Percentiles rank a stretch among this genome's conserved stretches.
phyloP scores from a whole-genome alignment of 768 basidiomycete species.

The Boletus reticuloceps region DNA sequence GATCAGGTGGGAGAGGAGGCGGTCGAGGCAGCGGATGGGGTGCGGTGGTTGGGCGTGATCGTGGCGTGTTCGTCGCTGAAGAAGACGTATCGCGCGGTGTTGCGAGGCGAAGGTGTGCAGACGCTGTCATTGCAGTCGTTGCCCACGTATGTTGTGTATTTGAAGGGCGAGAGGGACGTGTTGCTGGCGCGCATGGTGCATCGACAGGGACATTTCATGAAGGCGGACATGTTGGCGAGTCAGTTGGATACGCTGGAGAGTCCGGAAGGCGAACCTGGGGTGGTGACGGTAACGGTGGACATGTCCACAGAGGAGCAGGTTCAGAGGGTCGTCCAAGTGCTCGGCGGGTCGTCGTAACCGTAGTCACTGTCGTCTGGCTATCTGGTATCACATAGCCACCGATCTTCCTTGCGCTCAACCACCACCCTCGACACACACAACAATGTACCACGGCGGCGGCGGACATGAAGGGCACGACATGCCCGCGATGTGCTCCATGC shows the following conservation, averaged over 20 bases:
- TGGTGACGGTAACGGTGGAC: constrained; percentile 59
- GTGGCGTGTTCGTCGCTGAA: constrained; percentile 88
- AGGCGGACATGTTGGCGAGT: constrained; percentile 75
- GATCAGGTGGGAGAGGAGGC: neutral
- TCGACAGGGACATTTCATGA: constrained; percentile 80
- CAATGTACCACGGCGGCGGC: constrained; percentile 41
- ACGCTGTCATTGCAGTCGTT: too few relatives aligned
- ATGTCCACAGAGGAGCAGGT: constrained; percentile 59
- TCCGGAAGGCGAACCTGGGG: constrained; percentile 64
- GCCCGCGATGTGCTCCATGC: constrained; percentile 59
- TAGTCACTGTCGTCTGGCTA: too few relatives aligned
- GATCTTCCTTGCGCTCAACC: neutral
- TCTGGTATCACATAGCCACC: too few relatives aligned
- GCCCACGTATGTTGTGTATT: constrained; percentile 78
- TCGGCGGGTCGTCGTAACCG: neutral
- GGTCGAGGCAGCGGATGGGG: neutral
- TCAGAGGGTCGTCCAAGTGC: constrained; percentile 28
- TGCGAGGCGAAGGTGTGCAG: constrained; percentile 45
- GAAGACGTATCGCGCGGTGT: constrained; percentile 72
- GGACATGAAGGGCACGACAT: constrained; percentile 39
- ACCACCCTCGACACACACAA: neutral
- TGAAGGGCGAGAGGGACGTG: constrained; percentile 56
- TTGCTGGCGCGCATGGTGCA: constrained; percentile 62
- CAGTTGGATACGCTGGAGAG: constrained; percentile 71
- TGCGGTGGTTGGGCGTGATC: constrained; percentile 52